Evolutionary conservation across 208 protist species (phyloP).

Genomic region (Wallacemonas sp.): DNA sequence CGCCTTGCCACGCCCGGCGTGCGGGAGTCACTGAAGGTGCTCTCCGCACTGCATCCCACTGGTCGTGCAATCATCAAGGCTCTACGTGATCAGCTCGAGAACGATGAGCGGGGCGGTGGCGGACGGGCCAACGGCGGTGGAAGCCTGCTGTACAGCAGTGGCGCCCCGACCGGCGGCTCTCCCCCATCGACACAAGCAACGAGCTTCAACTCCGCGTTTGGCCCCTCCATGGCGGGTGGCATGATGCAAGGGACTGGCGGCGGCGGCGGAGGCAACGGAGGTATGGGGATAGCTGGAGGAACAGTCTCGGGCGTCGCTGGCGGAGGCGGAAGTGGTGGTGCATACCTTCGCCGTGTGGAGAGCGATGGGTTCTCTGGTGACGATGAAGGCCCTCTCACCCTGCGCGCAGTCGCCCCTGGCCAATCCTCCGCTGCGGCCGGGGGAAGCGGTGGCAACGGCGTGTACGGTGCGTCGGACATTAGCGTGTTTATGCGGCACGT

Average conservation of each 20-base stretch:
- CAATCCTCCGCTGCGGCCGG: constrained; percentile 18
- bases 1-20: constrained; percentile 78
- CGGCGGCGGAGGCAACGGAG: not conserved
- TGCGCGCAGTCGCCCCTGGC: not conserved
- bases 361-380: constrained; percentile 21
- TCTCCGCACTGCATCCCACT: constrained; percentile 70
- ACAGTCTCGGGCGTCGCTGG: too few relatives aligned
- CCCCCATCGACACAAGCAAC: constrained; percentile 21
- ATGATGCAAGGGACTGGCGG: not conserved
- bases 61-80: constrained; percentile 62
- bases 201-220: constrained; percentile 23
- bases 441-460: not conserved
- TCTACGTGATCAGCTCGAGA: constrained; percentile 60
- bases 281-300: too few relatives aligned
- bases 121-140: constrained; percentile 13
- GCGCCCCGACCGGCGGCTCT: constrained; percentile 19
- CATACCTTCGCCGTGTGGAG: not conserved
- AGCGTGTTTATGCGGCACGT: constrained; percentile 86
- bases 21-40: constrained; percentile 73
- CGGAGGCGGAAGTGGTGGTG: too few relatives aligned
- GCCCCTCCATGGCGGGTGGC: constrained; percentile 5
- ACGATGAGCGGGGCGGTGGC: constrained; percentile 42
- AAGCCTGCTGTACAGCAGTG: constrained; percentile 21
- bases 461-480: constrained; percentile 35
- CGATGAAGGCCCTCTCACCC: constrained; percentile 20